phyloP scores from a whole-genome alignment of 495 filamentous ascomycete species.

The Cercophora newfieldiana region DNA sequence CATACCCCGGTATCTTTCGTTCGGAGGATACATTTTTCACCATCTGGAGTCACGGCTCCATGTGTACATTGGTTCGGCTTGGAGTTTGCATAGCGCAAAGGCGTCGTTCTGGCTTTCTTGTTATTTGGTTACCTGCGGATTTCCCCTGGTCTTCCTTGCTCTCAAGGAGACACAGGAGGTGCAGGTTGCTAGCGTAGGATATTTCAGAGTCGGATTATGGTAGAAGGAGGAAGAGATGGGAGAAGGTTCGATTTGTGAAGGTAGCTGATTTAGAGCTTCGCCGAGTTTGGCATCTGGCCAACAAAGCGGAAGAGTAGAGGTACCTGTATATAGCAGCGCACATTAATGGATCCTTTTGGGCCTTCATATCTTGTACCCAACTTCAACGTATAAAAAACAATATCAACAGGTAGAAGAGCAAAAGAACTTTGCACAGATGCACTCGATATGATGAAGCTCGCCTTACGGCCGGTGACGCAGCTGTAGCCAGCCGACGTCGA shows the following conservation, averaged over 20 bases:
- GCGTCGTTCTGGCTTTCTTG: constrained; percentile 26
- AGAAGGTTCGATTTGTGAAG: neutral
- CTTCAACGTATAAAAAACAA: neutral
- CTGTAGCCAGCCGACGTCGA: constrained; percentile 22
- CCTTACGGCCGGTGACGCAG: constrained; percentile 18
- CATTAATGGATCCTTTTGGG: neutral
- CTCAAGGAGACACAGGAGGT: neutral
- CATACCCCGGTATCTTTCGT: constrained; percentile 2
- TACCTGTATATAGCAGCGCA: neutral
- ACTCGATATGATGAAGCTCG: neutral
- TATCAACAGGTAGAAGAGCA: no score
- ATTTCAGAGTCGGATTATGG: no score
- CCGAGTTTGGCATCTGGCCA: neutral
- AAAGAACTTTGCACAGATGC: neutral
- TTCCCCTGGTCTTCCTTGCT: neutral
- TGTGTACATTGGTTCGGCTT: constrained; percentile 22
- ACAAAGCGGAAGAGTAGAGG: neutral
- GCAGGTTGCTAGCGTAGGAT: neutral
- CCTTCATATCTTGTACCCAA: neutral
- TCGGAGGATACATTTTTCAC: neutral
- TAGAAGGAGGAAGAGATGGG: no score
- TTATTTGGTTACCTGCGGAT: constrained; percentile 9
- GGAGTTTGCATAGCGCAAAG: constrained; percentile 32
- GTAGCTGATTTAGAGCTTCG: neutral
- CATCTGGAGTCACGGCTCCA: neutral